Conservation (phyloP, 805 yeast species). For the Scheffersomyces amazonensis region DNA sequence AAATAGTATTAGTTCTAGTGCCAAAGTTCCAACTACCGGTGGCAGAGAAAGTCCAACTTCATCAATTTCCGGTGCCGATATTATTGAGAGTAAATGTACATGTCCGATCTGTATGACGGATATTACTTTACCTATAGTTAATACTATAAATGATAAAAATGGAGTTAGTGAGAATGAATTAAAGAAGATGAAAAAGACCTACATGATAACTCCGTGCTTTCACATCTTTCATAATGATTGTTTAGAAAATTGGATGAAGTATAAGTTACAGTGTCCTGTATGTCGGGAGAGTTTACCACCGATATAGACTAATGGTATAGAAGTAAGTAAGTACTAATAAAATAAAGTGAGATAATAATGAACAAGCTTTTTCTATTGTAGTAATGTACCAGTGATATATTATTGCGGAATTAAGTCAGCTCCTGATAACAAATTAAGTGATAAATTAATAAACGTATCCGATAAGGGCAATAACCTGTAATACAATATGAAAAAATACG, state of each 20-base stretch:
- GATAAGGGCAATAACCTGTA: no score
- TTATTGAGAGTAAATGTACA: constrained; percentile 50
- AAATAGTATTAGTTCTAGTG: constrained; percentile 24
- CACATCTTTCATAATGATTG: constrained; percentile 91
- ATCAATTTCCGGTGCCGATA: constrained; percentile 21
- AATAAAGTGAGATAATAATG: no score
- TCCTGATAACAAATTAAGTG: no score
- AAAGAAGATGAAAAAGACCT: constrained; percentile 35
- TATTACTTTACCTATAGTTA: constrained; percentile 53
- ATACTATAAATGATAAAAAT: constrained; percentile 11
- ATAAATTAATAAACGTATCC: no score
- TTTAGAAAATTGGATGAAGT: constrained; percentile 89
- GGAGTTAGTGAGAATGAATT: constrained; percentile 5
- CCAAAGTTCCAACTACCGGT: constrained; percentile 11
- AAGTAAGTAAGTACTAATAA: no score
- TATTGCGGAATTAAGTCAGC: no score
- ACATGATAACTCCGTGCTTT: constrained; percentile 87
- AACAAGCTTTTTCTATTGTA: no score
- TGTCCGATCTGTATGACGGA: constrained; percentile 91
- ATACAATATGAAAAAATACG: no score
- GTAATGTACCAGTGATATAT: no score
- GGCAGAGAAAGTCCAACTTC: constrained; percentile 23
- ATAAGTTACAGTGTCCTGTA: constrained; percentile 90
- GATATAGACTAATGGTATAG: no score
- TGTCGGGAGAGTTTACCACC: constrained; percentile 88